These are phyloP conservation scores for Penicillium fuscoglaucum DNA, from an alignment of 2,329 filamentous ascomycete species.

Conservation along the genomic window DNA sequence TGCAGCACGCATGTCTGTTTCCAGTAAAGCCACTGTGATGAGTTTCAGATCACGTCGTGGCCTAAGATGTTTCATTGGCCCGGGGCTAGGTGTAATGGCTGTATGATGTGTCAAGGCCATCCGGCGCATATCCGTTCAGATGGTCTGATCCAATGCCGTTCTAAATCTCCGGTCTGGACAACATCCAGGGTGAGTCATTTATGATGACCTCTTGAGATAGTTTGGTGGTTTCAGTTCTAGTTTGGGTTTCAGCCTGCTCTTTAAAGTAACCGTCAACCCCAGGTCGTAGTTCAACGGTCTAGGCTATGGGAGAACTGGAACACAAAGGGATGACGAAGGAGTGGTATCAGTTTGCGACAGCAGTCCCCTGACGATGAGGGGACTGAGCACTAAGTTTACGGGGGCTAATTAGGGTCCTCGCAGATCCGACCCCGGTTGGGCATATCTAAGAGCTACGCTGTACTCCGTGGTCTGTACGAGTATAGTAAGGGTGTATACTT, in stretches of 20 bases:
- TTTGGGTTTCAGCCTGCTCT: background rate
- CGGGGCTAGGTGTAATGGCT: background rate
- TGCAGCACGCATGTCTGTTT: background rate
- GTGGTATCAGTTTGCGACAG: constrained; percentile 2
- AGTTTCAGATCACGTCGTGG: constrained; percentile 8
- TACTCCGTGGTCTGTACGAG: background rate
- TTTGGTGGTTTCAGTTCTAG: background rate
- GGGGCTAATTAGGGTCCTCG: constrained; percentile 5
- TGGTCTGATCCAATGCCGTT: constrained; percentile 10
- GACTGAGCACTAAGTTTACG: constrained; percentile 9
- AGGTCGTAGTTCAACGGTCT: background rate
- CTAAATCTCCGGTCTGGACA: background rate
- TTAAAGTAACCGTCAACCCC: background rate
- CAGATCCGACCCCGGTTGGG: constrained; percentile 3
- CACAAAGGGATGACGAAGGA: constrained; percentile 2
- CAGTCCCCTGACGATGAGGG: constrained; percentile 3
- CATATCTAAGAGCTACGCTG: background rate
- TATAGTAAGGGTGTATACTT: background rate
- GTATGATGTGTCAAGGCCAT: constrained; percentile 3
- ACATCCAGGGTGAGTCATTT: constrained; percentile 7
- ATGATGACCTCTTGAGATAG: background rate
- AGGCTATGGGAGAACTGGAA: background rate
- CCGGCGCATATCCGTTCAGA: background rate
- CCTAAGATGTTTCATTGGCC: background rate
- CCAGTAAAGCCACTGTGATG: constrained; percentile 8